Base-by-base conservation (phyloP, 2,329 filamentous ascomycete species). In the Alternaria tenuissima region DNA sequence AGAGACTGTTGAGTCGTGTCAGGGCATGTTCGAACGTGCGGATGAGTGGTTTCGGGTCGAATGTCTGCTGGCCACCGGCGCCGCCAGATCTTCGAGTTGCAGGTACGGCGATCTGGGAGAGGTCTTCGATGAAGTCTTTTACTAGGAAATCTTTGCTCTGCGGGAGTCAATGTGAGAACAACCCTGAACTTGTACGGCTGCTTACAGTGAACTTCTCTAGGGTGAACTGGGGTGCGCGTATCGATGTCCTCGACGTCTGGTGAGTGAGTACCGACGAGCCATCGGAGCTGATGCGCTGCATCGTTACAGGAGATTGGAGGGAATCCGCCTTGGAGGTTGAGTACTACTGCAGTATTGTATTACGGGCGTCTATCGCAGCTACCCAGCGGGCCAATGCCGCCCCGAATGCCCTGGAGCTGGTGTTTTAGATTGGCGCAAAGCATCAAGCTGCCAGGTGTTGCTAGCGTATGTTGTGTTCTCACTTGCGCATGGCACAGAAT, bases 31-130 rank as follows among this genome's bases (percentile, higher is more conserved):
- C 95, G 78, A 99, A 99, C 1, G 93, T 94, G 61, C 95, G 89
- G 72, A 99, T 99, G 70, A 99, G 84, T 32, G 95, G 96, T 80
- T 99, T 99, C 0, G 95, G 93, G 74, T 99, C 95, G 81, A 99
- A 99, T 5, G 84, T 75, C 63, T 76, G 64, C 62, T 74, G 70
- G 64, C 61, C 67, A 30, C 78, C 69, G 63, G 78, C 72, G 32
- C 87, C 85, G 7, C 87, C 89, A 14, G 94, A 97, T 61, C 92
- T 90, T 55, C 95, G 91, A 73, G 89, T 91, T 22, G 86, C 84
- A n/a, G 92, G 89, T 36, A 93, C 87, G 22, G 93, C 91, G 69
- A 85, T 91, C 65, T 98, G 94, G 52, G 94, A 95, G 59, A 99
- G 88, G 52, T 90, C 88, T 78, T 99, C 96, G 71, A 99, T 90